phyloP scores from a whole-genome alignment of 257 asterid species.

The Lycium ferocissimum region DNA sequence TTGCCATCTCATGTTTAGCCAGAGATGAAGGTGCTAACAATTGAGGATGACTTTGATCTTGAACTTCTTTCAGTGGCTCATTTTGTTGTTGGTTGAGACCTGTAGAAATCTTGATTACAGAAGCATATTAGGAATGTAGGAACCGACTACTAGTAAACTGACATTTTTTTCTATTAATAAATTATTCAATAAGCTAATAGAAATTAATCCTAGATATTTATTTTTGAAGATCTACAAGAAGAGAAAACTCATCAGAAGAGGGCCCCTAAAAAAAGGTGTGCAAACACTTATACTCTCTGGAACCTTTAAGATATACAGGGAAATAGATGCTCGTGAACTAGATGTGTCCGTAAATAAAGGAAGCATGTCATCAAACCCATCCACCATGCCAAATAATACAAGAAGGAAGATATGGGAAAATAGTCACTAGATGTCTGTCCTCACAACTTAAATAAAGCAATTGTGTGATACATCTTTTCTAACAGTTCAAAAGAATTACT shows the following conservation, averaged over 20 bases:
- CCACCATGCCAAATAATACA: constrained; percentile 15
- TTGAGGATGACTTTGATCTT: constrained; percentile 60
- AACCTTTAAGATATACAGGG: background rate
- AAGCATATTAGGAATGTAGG: constrained; percentile 36
- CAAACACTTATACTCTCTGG: background rate
- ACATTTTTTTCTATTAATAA: background rate
- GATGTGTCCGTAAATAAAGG: background rate
- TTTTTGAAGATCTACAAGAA: background rate
- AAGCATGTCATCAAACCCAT: background rate
- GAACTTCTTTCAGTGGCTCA: constrained; percentile 49
- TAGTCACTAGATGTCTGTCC: background rate
- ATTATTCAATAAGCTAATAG: background rate
- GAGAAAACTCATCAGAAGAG: background rate
- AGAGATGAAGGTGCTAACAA: constrained; percentile 50
- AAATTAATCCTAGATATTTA: background rate
- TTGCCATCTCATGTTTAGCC: constrained; percentile 40
- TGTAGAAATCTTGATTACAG: constrained; percentile 54
- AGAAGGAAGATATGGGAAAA: background rate
- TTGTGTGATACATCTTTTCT: constrained; percentile 8
- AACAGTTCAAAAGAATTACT: background rate
- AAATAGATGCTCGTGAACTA: background rate
- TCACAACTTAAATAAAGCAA: background rate
- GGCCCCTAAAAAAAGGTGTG: background rate
- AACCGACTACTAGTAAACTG: background rate
- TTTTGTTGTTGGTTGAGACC: constrained; percentile 56